Evolutionary conservation across 345 rosid species (phyloP).

Genomic region (Lumnitzera littorea): DNA sequence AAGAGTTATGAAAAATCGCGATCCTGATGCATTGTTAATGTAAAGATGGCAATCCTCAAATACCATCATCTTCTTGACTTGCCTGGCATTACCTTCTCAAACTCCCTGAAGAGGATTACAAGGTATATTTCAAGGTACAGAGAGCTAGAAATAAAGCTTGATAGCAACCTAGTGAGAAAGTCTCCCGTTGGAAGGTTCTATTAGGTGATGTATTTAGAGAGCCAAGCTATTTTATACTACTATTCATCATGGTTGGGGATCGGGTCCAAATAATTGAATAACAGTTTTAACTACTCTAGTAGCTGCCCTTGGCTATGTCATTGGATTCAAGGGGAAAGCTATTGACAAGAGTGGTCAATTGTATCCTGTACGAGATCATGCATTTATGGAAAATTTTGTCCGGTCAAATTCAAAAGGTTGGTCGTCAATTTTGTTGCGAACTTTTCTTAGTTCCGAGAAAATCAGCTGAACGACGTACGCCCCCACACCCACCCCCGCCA

Average conservation of each 20-base stretch:
- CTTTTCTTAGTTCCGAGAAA: constrained; percentile 6
- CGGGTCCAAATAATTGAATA: constrained; percentile 5
- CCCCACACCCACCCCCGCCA: background rate
- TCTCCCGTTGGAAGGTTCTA: too few species aligned
- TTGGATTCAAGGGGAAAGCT: constrained; percentile 5
- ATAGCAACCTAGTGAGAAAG: too few species aligned
- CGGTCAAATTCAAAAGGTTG: constrained; percentile 8
- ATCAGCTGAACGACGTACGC: background rate
- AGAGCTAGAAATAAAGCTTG: too few species aligned
- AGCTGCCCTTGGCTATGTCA: constrained; percentile 4
- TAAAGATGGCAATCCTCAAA: background rate
- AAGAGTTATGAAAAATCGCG: constrained; percentile 6
- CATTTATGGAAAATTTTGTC: constrained; percentile 2
- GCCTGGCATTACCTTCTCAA: background rate
- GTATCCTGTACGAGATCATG: background rate
- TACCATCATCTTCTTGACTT: background rate
- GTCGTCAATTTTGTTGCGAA: constrained; percentile 4
- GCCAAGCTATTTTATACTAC: too few species aligned
- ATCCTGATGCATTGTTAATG: constrained; percentile 7
- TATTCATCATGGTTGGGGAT: too few species aligned
- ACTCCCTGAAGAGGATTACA: too few species aligned
- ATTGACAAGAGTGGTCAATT: background rate
- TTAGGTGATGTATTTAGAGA: too few species aligned
- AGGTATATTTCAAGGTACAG: too few species aligned
- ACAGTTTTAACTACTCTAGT: background rate